Evolutionary conservation across 78 protist species (phyloP).

Genomic region (Protostelium mycophagum): DNA sequence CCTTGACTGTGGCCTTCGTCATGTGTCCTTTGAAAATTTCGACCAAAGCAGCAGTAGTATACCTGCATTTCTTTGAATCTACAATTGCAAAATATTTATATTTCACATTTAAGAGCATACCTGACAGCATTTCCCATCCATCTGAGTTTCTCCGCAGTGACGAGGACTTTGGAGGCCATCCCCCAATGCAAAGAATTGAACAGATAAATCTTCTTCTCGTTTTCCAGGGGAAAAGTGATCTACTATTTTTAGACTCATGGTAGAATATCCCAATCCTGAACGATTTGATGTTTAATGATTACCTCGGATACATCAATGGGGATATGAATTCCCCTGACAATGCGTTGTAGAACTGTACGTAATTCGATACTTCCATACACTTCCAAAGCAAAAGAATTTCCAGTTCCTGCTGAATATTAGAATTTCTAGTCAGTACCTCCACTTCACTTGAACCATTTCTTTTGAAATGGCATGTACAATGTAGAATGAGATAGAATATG

Average conservation of each 20-base stretch:
- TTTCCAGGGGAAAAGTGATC: neutral
- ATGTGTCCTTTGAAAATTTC: conserved; percentile 54
- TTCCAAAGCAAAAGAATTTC: conserved; percentile 47
- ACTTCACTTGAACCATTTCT: neutral
- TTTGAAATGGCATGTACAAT: neutral
- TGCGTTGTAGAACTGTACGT: conserved; percentile 32
- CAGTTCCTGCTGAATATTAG: too few species aligned
- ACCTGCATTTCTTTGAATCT: too few species aligned
- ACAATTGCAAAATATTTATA: neutral
- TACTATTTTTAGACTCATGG: neutral
- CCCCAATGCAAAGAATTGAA: conserved; percentile 68
- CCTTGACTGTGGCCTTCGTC: conserved; percentile 48
- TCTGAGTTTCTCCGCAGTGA: conserved; percentile 60
- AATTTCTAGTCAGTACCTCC: too few species aligned
- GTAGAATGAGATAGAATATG: too few species aligned
- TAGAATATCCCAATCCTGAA: neutral
- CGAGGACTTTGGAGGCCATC: conserved; percentile 38
- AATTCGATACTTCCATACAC: conserved; percentile 41
- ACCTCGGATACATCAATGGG: conserved; percentile 61
- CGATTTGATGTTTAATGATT: too few species aligned
- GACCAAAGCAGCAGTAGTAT: conserved; percentile 50
- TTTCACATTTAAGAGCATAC: neutral
- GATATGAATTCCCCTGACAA: conserved; percentile 31
- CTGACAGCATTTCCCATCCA: conserved; percentile 70
- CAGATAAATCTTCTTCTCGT: neutral